phyloP scores from a whole-genome alignment of 2,329 filamentous ascomycete species.

The Aspergillus oerlinghausenensis region DNA sequence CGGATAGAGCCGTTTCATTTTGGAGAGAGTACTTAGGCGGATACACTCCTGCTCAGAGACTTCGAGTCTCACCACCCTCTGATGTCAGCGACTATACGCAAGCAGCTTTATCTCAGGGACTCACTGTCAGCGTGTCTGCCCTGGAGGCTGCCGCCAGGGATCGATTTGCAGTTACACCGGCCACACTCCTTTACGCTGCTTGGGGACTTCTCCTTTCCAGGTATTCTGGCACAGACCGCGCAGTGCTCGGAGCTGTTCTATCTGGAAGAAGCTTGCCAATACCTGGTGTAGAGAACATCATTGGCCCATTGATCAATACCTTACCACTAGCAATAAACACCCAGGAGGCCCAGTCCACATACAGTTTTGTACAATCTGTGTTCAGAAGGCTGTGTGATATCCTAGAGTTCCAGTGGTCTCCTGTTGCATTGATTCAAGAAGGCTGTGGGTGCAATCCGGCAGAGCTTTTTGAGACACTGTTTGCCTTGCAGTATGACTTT shows the following conservation, averaged over 20 bases:
- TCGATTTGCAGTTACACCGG: background rate
- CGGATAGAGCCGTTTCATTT: background rate
- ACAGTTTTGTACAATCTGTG: background rate
- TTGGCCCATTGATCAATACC: constrained; percentile 35
- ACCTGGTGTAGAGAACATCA: constrained; percentile 15
- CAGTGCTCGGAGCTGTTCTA: constrained; percentile 5
- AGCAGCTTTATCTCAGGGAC: background rate
- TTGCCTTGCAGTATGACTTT: background rate
- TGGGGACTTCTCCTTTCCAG: constrained; percentile 4
- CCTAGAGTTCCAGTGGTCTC: background rate
- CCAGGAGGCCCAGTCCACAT: constrained; percentile 2
- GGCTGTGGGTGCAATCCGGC: background rate
- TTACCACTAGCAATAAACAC: constrained; percentile 19
- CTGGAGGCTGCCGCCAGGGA: background rate
- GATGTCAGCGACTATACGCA: background rate
- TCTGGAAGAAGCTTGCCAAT: constrained; percentile 6
- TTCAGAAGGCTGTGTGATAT: background rate
- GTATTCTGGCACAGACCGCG: background rate
- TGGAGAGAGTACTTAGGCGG: background rate
- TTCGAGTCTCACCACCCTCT: background rate
- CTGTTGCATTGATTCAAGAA: background rate
- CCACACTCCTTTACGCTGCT: constrained; percentile 3
- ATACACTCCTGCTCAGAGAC: background rate
- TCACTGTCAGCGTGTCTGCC: background rate
- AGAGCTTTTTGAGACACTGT: background rate